phyloP scores from a whole-genome alignment of 495 filamentous ascomycete species.

The Tricharina praecox region DNA sequence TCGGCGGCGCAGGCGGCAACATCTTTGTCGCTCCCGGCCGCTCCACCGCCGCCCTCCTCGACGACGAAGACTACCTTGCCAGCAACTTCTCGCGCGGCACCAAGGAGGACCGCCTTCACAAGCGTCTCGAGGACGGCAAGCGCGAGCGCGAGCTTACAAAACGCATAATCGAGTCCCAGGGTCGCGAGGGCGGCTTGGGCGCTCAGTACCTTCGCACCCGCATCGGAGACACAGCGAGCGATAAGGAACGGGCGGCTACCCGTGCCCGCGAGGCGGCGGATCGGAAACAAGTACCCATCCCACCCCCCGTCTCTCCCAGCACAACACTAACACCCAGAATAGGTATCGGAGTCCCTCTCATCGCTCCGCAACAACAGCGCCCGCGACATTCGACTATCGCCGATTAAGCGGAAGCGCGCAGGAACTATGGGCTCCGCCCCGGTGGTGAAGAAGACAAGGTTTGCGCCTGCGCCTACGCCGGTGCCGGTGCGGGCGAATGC shows the following conservation, averaged over 20 bases:
- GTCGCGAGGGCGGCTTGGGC: slow-evolving; percentile 36
- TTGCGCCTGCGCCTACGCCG: slow-evolving; percentile 36
- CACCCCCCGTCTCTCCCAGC: slow-evolving; percentile 5
- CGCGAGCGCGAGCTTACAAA: slow-evolving; percentile 67
- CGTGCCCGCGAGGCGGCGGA: slow-evolving; percentile 8
- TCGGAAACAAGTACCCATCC: slow-evolving; percentile 10
- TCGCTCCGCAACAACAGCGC: slow-evolving; percentile 40
- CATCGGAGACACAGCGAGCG: slow-evolving; percentile 10
- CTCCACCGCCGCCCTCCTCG: slow-evolving; percentile 47
- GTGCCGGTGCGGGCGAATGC: no score
- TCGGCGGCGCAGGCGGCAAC: slow-evolving; percentile 25
- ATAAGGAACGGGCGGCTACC: slow-evolving; percentile 6
- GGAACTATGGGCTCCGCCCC: slow-evolving; percentile 19
- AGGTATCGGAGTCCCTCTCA: slow-evolving; percentile 10
- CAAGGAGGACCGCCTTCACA: slow-evolving; percentile 47
- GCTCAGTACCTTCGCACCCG: slow-evolving; percentile 28
- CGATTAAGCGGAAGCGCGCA: slow-evolving; percentile 51
- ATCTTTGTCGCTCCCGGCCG: slow-evolving; percentile 27
- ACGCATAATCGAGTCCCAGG: slow-evolving; percentile 35
- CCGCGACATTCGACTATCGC: slow-evolving; percentile 47
- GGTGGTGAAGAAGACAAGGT: slow-evolving; percentile 62
- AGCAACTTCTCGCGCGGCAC: slow-evolving; percentile 38
- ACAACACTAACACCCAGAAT: slow-evolving; percentile 19
- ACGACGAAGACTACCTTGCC: slow-evolving; percentile 45
- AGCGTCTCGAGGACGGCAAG: slow-evolving; percentile 52